Base-by-base conservation (phyloP, 345 rosid genomes). In the Cardamine resedifolia region DNA sequence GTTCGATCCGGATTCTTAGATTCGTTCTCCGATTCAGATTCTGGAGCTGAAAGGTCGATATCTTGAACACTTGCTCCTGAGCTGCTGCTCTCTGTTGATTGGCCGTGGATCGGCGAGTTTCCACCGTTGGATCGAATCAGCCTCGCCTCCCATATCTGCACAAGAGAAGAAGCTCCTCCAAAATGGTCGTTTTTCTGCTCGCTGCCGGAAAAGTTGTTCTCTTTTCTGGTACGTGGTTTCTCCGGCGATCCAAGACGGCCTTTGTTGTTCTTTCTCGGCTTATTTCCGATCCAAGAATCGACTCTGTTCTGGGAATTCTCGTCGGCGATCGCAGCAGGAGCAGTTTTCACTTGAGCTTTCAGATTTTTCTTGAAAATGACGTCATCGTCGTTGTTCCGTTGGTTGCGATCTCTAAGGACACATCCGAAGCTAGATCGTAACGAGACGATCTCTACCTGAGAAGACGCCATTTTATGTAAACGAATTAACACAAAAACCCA, bases 141-240 rank as follows among this genome's bases (percentile, higher is more conserved):
- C 85, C 90, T 85, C 9, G 94, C 92, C 78, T 93, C 97, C 96
- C 98, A 93, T 59, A 90, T 89, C 80, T 87, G 97, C 30, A 93
- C 98, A n/a, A 93, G 96, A 10, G 97, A 93, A 28, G 96, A 90
- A 44, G 98, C 97, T 10, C 89, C 72, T 66, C 34, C 90, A 2
- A 44, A 70, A 34, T 50, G 58, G 4, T 68, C 73, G 12, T 27
- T 58, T 64, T 64, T 72, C 57, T 53, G 57, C 56, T 39, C 8
- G 23, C 39, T 49, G 28, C 39, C 58, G 26, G 66, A 48, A 70
- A 48, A 48, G 20, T 11, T 38, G 49, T 12, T 51, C 6, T 20
- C 64, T 68, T 67, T 68, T 7, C 66, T 58, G 1, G 5, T 0
- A 19, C 57, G 41, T 48, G 21, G 59, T 45, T 63, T 76, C 71